Evolutionary conservation across 345 rosid species (phyloP).

Genomic region (Brassica nigra): DNA sequence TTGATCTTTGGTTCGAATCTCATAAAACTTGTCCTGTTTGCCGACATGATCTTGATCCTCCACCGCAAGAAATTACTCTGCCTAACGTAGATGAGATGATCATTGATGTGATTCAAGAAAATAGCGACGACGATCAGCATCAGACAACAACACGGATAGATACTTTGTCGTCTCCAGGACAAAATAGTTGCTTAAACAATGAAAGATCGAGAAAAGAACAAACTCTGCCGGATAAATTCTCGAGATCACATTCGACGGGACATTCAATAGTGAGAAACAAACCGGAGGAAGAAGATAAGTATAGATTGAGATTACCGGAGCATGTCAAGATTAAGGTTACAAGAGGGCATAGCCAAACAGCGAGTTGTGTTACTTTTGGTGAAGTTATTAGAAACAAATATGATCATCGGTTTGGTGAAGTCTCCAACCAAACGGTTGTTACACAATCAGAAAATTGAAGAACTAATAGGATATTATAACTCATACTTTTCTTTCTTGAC

Average conservation of each 20-base stretch:
- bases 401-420: constrained; percentile 43
- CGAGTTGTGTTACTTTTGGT: constrained; percentile 66
- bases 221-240: constrained; percentile 42
- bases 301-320: constrained; percentile 59
- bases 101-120: constrained; percentile 52
- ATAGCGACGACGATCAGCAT: constrained; percentile 14
- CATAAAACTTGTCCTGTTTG: constrained; percentile 1
- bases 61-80: constrained; percentile 20
- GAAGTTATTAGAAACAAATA: constrained; percentile 39
- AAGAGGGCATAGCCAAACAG: constrained; percentile 40
- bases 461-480: not conserved
- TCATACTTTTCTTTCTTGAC: not conserved
- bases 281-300: constrained; percentile 53
- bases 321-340: constrained; percentile 43
- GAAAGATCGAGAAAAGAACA: constrained; percentile 23
- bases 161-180: constrained; percentile 38
- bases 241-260: constrained; percentile 76
- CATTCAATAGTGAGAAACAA: constrained; percentile 54
- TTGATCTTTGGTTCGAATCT: not conserved
- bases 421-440: constrained; percentile 27
- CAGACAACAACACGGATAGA: constrained; percentile 36
- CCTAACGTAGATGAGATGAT: constrained; percentile 48
- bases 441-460: constrained; percentile 15
- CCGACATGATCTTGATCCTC: constrained; percentile 49
- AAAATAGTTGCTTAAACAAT: constrained; percentile 13